phyloP scores from a whole-genome alignment of 1,284 basidiomycete genomes.

The Fomitopsis pinicola region DNA sequence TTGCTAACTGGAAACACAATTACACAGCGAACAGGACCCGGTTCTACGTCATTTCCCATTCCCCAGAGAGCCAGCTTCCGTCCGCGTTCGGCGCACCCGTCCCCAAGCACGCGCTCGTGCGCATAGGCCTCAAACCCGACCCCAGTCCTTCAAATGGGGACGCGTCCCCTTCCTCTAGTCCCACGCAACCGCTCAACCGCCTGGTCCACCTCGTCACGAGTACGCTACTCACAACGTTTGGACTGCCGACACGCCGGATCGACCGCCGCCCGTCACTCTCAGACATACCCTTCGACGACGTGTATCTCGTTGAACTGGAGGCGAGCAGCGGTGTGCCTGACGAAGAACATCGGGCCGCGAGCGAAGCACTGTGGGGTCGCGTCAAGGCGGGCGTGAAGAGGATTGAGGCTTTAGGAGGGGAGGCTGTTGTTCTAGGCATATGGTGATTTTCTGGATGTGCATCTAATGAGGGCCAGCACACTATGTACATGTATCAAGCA shows the following conservation, averaged over 20 bases:
- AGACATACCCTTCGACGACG: slow-evolving; percentile 47
- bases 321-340: slow-evolving; percentile 13
- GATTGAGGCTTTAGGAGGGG: slow-evolving; percentile 30
- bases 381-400: slow-evolving; percentile 33
- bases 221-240: slow-evolving; percentile 28
- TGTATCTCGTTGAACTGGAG: slow-evolving; percentile 41
- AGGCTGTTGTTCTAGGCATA: slow-evolving; percentile 25
- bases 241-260: slow-evolving; percentile 40
- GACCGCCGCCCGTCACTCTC: slow-evolving; percentile 57
- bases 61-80: slow-evolving; percentile 21
- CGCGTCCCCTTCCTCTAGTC: background rate
- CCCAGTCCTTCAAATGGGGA: background rate
- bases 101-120: slow-evolving; percentile 36
- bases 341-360: slow-evolving; percentile 7
- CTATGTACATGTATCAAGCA: background rate
- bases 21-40: slow-evolving; percentile 57
- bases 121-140: slow-evolving; percentile 20
- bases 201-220: slow-evolving; percentile 22
- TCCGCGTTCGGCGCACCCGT: slow-evolving; percentile 10
- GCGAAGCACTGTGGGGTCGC: slow-evolving; percentile 22
- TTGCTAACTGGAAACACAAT: slow-evolving; percentile 1
- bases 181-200: slow-evolving; percentile 10
- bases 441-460: slow-evolving; percentile 19
- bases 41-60: slow-evolving; percentile 50
- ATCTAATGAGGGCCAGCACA: background rate